Evolutionary conservation across 169 alveolate genomes (phyloP).

Genomic region (Plasmodium relictum): DNA sequence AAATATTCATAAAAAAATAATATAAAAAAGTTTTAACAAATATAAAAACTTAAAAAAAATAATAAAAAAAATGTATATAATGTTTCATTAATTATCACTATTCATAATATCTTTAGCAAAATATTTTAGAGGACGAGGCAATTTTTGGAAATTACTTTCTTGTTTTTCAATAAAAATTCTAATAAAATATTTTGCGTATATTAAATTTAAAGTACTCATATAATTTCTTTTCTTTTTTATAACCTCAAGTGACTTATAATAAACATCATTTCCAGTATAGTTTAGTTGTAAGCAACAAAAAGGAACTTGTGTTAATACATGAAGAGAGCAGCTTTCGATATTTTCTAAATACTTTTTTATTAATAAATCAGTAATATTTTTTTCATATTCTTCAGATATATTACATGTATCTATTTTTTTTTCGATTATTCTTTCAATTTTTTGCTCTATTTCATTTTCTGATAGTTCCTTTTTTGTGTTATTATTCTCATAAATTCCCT

Average conservation of each 20-base stretch:
- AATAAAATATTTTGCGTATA: constrained; percentile 76
- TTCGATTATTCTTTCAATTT: background rate
- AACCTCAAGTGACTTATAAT: constrained; percentile 67
- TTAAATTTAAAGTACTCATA: constrained; percentile 73
- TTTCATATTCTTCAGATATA: constrained; percentile 49
- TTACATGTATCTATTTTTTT: background rate
- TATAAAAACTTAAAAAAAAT: too few relatives aligned
- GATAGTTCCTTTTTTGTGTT: background rate
- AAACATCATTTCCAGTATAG: constrained; percentile 55
- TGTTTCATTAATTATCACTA: constrained; percentile 27
- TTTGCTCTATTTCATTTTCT: background rate
- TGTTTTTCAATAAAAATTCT: constrained; percentile 76
- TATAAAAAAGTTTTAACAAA: too few relatives aligned
- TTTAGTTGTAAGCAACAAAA: constrained; percentile 71
- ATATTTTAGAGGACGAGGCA: constrained; percentile 66
- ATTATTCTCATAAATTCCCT: background rate
- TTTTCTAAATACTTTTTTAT: constrained; percentile 49
- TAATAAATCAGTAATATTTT: constrained; percentile 46
- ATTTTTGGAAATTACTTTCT: constrained; percentile 71
- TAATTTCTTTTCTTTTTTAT: constrained; percentile 45
- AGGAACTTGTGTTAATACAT: constrained; percentile 78
- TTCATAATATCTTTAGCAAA: constrained; percentile 73
- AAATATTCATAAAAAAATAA: too few relatives aligned
- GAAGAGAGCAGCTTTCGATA: constrained; percentile 59
- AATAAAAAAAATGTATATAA: background rate